A percentile compares a stretch with the other conserved stretches of the same genome.
phyloP scores from a whole-genome alignment of 148 eudicot species.

The Rhododendron vialii region DNA sequence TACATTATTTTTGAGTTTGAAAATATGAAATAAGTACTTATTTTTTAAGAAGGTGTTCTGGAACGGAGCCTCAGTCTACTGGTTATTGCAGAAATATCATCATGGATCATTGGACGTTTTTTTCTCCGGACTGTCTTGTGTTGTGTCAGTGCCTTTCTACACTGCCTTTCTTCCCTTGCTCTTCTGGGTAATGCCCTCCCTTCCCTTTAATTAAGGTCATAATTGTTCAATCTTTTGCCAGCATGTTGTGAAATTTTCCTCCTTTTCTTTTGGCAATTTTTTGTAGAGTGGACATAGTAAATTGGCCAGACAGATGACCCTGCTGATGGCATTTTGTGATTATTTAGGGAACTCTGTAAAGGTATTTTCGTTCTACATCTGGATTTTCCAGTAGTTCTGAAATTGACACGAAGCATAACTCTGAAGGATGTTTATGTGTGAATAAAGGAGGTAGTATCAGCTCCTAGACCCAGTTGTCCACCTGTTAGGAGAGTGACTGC shows the following conservation, averaged over 20 bases:
- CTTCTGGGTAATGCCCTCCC: constrained; percentile 64
- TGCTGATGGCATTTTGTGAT: constrained; percentile 91
- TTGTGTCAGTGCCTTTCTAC: constrained; percentile 97
- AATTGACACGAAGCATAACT: background rate
- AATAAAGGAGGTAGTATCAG: constrained; percentile 83
- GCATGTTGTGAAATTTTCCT: background rate
- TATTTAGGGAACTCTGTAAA: constrained; percentile 83
- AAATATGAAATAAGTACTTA: no score
- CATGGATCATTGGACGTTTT: constrained; percentile 60
- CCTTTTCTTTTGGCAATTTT: background rate
- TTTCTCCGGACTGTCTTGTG: constrained; percentile 72
- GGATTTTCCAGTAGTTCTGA: background rate
- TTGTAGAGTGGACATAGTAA: constrained; percentile 91
- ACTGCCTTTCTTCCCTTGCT: constrained; percentile 93
- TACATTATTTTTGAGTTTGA: no score
- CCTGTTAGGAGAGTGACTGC: constrained; percentile 82
- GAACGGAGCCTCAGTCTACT: no score
- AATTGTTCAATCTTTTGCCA: background rate
- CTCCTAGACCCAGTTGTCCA: constrained; percentile 90
- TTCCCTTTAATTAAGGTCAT: background rate
- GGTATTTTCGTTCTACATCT: constrained; percentile 31
- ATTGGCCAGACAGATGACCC: constrained; percentile 94
- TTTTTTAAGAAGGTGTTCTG: no score
- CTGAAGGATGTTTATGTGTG: background rate
- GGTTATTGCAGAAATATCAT: constrained; percentile 66